Conservation (phyloP, 169 alveolate species). For the Eimeria sp. region DNA sequence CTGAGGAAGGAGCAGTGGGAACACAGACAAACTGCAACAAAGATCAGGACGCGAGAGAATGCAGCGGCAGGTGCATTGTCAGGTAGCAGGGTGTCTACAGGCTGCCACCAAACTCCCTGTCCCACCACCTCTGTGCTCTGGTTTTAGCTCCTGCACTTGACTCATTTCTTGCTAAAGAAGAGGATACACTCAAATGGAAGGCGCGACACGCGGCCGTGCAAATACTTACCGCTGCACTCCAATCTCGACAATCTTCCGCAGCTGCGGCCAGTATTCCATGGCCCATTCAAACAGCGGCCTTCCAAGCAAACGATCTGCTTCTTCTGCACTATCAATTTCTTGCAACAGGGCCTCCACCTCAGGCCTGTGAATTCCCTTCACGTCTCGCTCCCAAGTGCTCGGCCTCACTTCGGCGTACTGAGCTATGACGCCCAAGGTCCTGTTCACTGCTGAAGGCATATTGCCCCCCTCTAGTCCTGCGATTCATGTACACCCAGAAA, state of each 20-base stretch:
- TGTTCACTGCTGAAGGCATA: slow-evolving; percentile 57
- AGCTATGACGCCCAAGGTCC: slow-evolving; percentile 1
- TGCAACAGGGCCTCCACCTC: slow-evolving; percentile 19
- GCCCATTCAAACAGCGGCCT: slow-evolving; percentile 63
- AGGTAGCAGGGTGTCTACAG: not conserved
- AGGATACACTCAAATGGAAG: no score
- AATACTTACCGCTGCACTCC: slow-evolving; percentile 13
- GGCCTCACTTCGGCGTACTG: slow-evolving; percentile 39
- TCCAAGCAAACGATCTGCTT: slow-evolving; percentile 49
- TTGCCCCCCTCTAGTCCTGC: slow-evolving; percentile 68
- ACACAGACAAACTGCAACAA: not conserved
- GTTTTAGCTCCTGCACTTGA: no score
- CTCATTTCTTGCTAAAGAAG: no score
- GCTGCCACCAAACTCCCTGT: not conserved
- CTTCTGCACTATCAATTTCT: not conserved
- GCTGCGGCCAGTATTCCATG: slow-evolving; percentile 66
- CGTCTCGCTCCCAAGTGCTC: slow-evolving; percentile 67
- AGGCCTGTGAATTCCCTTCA: not conserved
- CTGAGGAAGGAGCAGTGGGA: not conserved
- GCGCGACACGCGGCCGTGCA: not conserved
- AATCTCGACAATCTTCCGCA: slow-evolving; percentile 38
- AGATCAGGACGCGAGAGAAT: not conserved
- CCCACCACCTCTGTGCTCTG: not conserved
- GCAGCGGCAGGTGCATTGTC: not conserved
- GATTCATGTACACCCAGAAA: not conserved